These are phyloP conservation scores for Leccinellum rugosiceps DNA, from an alignment of 768 basidiomycete genomes.

Conservation along the genomic window DNA sequence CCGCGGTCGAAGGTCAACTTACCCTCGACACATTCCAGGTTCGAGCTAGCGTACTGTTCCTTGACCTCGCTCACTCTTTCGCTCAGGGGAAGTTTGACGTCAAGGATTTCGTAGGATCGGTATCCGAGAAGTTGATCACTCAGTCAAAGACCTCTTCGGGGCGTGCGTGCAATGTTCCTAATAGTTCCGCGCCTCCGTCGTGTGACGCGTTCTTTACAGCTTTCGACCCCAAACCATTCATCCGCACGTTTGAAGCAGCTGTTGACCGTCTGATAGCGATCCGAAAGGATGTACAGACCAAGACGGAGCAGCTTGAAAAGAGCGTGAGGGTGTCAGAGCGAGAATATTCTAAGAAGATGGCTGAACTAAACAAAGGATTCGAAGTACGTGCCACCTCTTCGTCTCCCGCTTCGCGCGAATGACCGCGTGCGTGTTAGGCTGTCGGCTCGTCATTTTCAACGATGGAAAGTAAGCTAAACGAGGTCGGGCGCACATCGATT, in stretches of 20 bases:
- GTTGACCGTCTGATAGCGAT: conserved; percentile 86
- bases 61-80: conserved; percentile 6
- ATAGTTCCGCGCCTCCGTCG: neutral
- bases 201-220: conserved; percentile 44
- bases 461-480: conserved; percentile 89
- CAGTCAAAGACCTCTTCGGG: conserved; percentile 82
- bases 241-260: conserved; percentile 86
- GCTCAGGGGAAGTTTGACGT: conserved; percentile 84
- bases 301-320: conserved; percentile 91
- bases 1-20: conserved; percentile 51
- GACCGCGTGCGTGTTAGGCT: conserved; percentile 44
- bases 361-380: conserved; percentile 90
- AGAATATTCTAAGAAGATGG: conserved; percentile 92
- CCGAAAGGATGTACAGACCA: conserved; percentile 84
- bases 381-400: conserved; percentile 55
- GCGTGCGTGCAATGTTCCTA: conserved; percentile 51
- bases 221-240: conserved; percentile 93
- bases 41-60: neutral
- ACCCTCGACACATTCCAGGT: conserved; percentile 58
- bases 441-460: conserved; percentile 84
- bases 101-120: conserved; percentile 80
- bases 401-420: neutral
- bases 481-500: conserved; percentile 91
- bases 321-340: conserved; percentile 84
- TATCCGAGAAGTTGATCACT: conserved; percentile 85